Conservation (phyloP, 345 rosid genomes). For the Eucalyptus caleyi region DNA sequence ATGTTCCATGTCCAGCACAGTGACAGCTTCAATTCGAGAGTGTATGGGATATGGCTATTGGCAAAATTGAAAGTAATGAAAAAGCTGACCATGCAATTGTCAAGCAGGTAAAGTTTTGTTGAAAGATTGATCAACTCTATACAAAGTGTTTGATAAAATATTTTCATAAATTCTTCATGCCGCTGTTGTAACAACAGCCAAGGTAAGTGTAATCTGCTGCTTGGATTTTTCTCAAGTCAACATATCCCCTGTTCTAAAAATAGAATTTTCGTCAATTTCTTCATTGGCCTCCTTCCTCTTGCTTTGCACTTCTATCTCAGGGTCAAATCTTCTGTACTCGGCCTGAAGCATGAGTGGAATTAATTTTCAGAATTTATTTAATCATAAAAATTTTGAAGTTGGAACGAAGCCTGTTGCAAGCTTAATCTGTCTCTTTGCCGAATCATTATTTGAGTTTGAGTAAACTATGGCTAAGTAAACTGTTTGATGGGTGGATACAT, state of each 20-base stretch:
- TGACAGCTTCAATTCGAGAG: background rate
- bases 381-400: too few relatives aligned
- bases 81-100: background rate
- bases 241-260: background rate
- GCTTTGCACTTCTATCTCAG: background rate
- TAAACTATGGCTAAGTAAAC: too few relatives aligned
- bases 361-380: too few relatives aligned
- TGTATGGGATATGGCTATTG: background rate
- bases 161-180: background rate
- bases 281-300: background rate
- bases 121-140: background rate
- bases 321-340: too few relatives aligned
- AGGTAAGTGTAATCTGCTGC: background rate
- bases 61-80: background rate
- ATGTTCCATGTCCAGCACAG: background rate
- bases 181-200: background rate
- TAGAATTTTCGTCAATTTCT: background rate
- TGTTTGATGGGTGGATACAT: too few relatives aligned
- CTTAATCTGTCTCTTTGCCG: too few relatives aligned
- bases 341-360: too few relatives aligned
- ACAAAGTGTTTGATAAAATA: rapidly evolving
- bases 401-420: too few relatives aligned
- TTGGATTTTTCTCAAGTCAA: background rate
- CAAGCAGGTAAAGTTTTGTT: background rate
- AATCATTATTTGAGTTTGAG: too few relatives aligned